Evolutionary conservation across 768 basidiomycete species (phyloP).

Genomic region (Podaxis sp.): DNA sequence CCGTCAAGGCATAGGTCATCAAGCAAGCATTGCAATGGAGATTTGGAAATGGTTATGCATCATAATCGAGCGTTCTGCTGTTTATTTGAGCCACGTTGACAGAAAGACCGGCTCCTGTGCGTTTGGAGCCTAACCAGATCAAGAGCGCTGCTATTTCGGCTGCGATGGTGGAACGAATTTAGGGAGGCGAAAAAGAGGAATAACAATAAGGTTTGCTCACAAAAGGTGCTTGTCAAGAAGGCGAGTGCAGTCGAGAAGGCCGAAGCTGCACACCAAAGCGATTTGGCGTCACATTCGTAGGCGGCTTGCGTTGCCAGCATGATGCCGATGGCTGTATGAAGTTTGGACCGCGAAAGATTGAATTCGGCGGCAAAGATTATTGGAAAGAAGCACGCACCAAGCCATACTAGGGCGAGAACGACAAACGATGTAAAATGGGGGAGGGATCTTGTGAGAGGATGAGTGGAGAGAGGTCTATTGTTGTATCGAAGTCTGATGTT

Average conservation of each 20-base stretch:
- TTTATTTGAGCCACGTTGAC: slow-evolving; percentile 30
- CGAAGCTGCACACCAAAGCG: slow-evolving; percentile 33
- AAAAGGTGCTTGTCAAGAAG: slow-evolving; percentile 32
- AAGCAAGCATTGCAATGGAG: not conserved
- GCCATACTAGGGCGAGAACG: slow-evolving; percentile 29
- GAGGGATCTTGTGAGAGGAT: slow-evolving; percentile 30
- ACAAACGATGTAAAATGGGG: slow-evolving; percentile 34
- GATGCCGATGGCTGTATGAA: slow-evolving; percentile 28
- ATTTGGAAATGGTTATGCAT: not conserved
- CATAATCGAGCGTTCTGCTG: slow-evolving; percentile 16
- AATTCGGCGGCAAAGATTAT: not conserved
- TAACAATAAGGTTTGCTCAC: slow-evolving; percentile 20
- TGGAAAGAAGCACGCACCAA: slow-evolving; percentile 24
- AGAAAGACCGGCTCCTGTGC: slow-evolving; percentile 27
- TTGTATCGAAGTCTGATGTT: slow-evolving; percentile 29
- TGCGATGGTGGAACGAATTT: slow-evolving; percentile 11
- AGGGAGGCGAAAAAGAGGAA: not conserved
- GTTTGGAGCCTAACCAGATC: slow-evolving; percentile 23
- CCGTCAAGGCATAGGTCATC: not conserved
- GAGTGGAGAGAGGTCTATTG: slow-evolving; percentile 28
- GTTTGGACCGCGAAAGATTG: not conserved
- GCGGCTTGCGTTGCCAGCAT: slow-evolving; percentile 35
- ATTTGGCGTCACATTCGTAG: slow-evolving; percentile 30
- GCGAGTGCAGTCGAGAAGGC: slow-evolving; percentile 32
- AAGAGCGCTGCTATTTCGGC: slow-evolving; percentile 25